Evolutionary conservation across 768 basidiomycete species (phyloP).

Genomic region (Fomitopsis serialis): DNA sequence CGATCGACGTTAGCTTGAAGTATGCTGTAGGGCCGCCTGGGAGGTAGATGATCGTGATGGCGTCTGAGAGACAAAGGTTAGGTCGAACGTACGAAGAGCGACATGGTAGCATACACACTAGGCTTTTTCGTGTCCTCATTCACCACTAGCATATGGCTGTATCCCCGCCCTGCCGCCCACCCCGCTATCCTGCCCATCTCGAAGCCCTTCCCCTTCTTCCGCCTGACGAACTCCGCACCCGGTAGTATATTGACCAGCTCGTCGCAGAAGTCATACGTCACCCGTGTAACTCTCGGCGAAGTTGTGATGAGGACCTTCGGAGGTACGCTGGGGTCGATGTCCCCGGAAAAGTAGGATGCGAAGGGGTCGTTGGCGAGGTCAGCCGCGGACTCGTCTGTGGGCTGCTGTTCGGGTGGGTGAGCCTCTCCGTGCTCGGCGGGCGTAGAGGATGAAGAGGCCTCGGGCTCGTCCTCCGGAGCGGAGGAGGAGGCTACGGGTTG

Average conservation of each 20-base stretch:
- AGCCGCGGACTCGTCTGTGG: constrained; percentile 52
- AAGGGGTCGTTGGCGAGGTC: constrained; percentile 76
- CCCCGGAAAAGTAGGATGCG: constrained; percentile 66
- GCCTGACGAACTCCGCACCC: constrained; percentile 81
- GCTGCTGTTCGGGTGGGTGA: constrained; percentile 22
- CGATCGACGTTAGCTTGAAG: constrained; percentile 88
- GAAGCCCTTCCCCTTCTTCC: constrained; percentile 87
- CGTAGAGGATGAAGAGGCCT: constrained; percentile 27
- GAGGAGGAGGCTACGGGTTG: constrained; percentile 32
- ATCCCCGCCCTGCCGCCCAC: constrained; percentile 89
- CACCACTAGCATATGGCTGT: constrained; percentile 84
- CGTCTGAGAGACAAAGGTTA: constrained; percentile 48
- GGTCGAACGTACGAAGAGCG: neutral
- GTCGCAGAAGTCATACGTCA: constrained; percentile 89
- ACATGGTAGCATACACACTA: constrained; percentile 46
- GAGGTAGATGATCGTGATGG: constrained; percentile 86
- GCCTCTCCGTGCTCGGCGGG: constrained; percentile 13
- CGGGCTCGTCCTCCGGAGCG: neutral
- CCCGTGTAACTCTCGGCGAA: constrained; percentile 80
- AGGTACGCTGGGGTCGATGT: constrained; percentile 63
- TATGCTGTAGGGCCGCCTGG: constrained; percentile 93
- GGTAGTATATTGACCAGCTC: constrained; percentile 88
- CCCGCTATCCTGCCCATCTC: constrained; percentile 87
- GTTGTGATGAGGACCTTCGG: constrained; percentile 91
- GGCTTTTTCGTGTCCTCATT: constrained; percentile 95